Base-by-base conservation (phyloP, 2,329 filamentous ascomycete species). In the Monilinia polystroma region DNA sequence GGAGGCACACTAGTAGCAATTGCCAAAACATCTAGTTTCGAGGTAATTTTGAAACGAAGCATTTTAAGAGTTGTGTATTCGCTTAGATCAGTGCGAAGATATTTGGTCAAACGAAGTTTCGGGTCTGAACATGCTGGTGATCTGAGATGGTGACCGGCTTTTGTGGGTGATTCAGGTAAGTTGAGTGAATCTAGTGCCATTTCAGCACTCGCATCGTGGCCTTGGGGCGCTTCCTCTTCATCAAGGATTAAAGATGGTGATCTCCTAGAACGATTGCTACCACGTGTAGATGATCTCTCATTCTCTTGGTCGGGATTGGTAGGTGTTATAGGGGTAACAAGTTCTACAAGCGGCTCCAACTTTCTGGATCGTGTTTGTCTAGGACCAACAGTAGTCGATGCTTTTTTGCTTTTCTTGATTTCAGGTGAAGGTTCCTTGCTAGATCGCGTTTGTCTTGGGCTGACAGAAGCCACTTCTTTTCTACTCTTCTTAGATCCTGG, bases 41-140 rank as follows among this genome's bases (percentile, higher is more conserved):
- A 80, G 62, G 80, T 79, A 55, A 84, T 77, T 65, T 82, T 79
- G 52, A 77, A 78, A n/a, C 82, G 81, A 43, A 89, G 77, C 7
- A 78, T 76, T 70, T 83, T 83, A 20, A 89, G 80, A 1, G 82
- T 71, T 52, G 83, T 78, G 70, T 80, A 86, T 67, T 87, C 84
- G 3, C 82, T 81, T 52, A 87, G 76, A 16, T 80, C 79, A 16
- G 73, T 77, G 8, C 75, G 69, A 41, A 77, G 64, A 53, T 71
- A 66, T 68, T 71, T 70, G 7, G 68, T 68, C 20, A 75, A 66
- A 53, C 67, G 70, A 41, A 73, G 43, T 64, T 73, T 76, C 4
- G 73, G 63, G 54, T 75, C 73, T 4, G 64, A 66, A 32, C 68
- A 62, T 18, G 72, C 66, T 43, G 54, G 67, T 26, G 63, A 70